A percentile compares a stretch with the other conserved stretches of the same genome.
phyloP scores from a whole-genome alignment of 352 stramenopile species.

The Phytophthora cactorum region DNA sequence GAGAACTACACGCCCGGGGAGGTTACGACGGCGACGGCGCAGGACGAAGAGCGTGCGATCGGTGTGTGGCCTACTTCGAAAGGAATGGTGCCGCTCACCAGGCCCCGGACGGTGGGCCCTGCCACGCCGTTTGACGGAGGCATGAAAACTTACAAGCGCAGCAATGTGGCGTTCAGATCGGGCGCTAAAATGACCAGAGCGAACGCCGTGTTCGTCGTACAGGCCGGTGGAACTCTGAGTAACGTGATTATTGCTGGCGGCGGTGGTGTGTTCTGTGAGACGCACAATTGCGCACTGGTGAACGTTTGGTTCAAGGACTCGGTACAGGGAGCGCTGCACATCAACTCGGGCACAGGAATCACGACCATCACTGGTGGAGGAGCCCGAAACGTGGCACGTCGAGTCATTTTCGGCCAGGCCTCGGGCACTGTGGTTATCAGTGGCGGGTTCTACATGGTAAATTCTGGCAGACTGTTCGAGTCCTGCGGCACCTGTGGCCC shows the following conservation, averaged over 20 bases:
- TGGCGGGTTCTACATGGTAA: slow-evolving; percentile 61
- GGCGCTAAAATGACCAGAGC: slow-evolving; percentile 35
- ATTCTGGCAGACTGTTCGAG: slow-evolving; percentile 55
- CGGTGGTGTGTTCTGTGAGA: slow-evolving; percentile 59
- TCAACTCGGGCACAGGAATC: slow-evolving; percentile 60
- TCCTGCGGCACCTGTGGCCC: slow-evolving; percentile 70
- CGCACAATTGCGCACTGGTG: slow-evolving; percentile 67
- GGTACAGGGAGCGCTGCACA: slow-evolving; percentile 54
- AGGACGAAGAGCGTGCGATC: slow-evolving; percentile 30
- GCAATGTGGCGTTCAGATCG: slow-evolving; percentile 51
- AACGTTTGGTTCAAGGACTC: slow-evolving; percentile 67
- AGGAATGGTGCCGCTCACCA: slow-evolving; percentile 43
- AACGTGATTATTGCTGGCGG: slow-evolving; percentile 69
- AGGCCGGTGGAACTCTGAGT: slow-evolving; percentile 60
- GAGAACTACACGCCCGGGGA: slow-evolving; percentile 25
- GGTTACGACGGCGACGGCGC: slow-evolving; percentile 15
- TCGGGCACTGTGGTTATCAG: slow-evolving; percentile 59
- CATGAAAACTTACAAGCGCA: slow-evolving; percentile 69
- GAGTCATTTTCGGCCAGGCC: slow-evolving; percentile 54
- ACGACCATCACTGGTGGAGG: slow-evolving; percentile 66
- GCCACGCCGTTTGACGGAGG: slow-evolving; percentile 59
- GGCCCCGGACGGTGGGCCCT: slow-evolving; percentile 32
- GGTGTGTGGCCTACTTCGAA: slow-evolving; percentile 48
- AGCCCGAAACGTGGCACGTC: slow-evolving; percentile 44
- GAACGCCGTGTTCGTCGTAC: slow-evolving; percentile 70